A percentile compares a stretch with the other conserved stretches of the same genome.
Evolutionary conservation across 2,329 filamentous ascomycete species (phyloP).

Genomic region (Lasiodiplodia hormozganensis): DNA sequence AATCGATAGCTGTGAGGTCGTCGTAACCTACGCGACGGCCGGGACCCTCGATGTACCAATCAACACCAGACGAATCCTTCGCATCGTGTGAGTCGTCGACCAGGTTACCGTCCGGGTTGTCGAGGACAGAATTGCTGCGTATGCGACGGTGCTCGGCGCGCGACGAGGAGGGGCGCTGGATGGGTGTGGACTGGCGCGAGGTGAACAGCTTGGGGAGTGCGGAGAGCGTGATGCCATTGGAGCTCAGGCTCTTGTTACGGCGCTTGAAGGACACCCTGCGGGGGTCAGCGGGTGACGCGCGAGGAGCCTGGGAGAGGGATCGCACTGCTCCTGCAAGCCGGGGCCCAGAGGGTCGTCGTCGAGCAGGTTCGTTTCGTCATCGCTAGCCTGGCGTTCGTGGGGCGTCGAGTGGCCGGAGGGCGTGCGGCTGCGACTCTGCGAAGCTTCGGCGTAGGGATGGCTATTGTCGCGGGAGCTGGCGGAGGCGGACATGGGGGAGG

Average conservation of each 20-base stretch:
- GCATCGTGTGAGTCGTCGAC: constrained; percentile 48
- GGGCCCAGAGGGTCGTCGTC: constrained; percentile 63
- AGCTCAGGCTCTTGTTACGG: constrained; percentile 60
- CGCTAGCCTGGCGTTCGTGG: constrained; percentile 52
- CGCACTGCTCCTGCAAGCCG: neutral
- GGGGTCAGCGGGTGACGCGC: constrained; percentile 27
- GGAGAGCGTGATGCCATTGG: constrained; percentile 47
- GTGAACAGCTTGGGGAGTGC: constrained; percentile 54
- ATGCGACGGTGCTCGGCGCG: constrained; percentile 38
- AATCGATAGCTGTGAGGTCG: constrained; percentile 96
- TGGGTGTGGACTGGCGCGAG: constrained; percentile 31
- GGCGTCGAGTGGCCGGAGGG: constrained; percentile 42
- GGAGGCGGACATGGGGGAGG: constrained; percentile 6
- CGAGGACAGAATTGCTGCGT: constrained; percentile 48
- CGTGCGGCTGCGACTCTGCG: constrained; percentile 50
- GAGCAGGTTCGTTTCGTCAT: constrained; percentile 60
- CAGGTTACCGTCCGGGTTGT: constrained; percentile 50
- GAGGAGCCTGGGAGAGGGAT: neutral
- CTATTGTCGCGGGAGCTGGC: constrained; percentile 12
- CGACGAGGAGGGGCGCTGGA: constrained; percentile 40
- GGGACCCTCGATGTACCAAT: constrained; percentile 91
- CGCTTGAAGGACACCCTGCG: constrained; percentile 73
- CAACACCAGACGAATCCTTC: constrained; percentile 57
- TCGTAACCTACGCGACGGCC: constrained; percentile 93
- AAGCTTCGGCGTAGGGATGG: constrained; percentile 49